Percentiles rank a stretch among this genome's conserved stretches.
These are phyloP conservation scores for Trypanosoma grayi DNA, from an alignment of 208 protist genomes.

Conservation along the genomic window DNA sequence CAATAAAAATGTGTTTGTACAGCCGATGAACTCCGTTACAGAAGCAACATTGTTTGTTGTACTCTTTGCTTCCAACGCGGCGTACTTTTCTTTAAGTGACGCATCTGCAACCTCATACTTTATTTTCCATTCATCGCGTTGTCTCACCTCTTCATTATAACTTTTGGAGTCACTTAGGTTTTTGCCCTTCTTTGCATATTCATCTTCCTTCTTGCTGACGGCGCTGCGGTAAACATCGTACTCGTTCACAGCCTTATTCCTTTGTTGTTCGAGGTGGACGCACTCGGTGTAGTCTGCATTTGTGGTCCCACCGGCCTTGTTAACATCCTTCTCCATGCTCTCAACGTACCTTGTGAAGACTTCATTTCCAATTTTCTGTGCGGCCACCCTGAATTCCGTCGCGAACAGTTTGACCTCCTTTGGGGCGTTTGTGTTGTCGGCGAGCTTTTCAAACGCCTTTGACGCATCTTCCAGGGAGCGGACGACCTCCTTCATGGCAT, in stretches of 20 bases:
- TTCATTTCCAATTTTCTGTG: slow-evolving; percentile 29
- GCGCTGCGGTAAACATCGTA: slow-evolving; percentile 57
- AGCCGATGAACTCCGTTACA: slow-evolving; percentile 33
- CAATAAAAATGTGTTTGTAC: slow-evolving; percentile 30
- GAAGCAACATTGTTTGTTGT: slow-evolving; percentile 15
- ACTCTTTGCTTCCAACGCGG: slow-evolving; percentile 29
- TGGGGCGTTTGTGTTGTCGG: slow-evolving; percentile 21
- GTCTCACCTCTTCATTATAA: slow-evolving; percentile 37
- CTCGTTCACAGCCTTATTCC: slow-evolving; percentile 45
- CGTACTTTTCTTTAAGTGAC: slow-evolving; percentile 48
- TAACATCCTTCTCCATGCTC: slow-evolving; percentile 34
- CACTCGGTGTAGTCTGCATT: slow-evolving; percentile 48
- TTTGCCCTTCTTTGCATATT: slow-evolving; percentile 56
- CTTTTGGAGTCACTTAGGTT: slow-evolving; percentile 43
- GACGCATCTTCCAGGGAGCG: slow-evolving; percentile 29
- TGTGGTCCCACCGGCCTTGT: slow-evolving; percentile 28
- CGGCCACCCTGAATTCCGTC: slow-evolving; percentile 22
- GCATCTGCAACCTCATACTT: slow-evolving; percentile 37
- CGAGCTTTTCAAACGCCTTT: slow-evolving; percentile 37
- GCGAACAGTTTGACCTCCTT: slow-evolving; percentile 29
- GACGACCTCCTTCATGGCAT: slow-evolving; percentile 30
- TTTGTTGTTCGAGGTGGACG: slow-evolving; percentile 35
- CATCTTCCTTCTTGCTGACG: slow-evolving; percentile 43
- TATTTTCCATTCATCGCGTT: slow-evolving; percentile 37
- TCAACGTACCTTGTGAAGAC: slow-evolving; percentile 26